Evolutionary conservation across 2,329 filamentous ascomycete genomes (phyloP).

Genomic region (Ophiostoma novo-ulmi): DNA sequence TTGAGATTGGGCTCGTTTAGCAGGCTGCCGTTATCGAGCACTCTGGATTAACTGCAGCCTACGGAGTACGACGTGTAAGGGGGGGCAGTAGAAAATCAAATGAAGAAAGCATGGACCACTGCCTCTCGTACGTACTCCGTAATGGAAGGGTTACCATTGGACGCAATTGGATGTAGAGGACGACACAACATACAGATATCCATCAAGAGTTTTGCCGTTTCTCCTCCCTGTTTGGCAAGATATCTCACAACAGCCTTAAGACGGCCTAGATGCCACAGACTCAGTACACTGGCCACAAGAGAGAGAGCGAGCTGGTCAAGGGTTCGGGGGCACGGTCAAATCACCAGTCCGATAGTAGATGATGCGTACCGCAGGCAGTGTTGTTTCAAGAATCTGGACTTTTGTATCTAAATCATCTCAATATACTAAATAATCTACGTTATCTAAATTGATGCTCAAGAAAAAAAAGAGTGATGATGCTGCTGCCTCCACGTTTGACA

Average conservation of each 20-base stretch:
- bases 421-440: neutral
- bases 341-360: neutral
- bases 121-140: neutral
- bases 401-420: neutral
- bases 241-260: neutral
- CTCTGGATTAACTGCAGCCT: neutral
- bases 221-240: neutral
- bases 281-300: neutral
- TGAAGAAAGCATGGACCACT: neutral
- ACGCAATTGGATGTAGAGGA: neutral
- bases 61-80: neutral
- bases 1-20: neutral
- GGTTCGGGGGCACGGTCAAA: neutral
- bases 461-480: neutral
- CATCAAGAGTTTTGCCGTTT: neutral
- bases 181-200: neutral
- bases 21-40: neutral
- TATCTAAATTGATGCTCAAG: neutral
- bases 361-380: neutral
- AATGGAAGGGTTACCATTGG: neutral
- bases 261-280: neutral
- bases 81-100: neutral
- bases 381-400: neutral
- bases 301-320: constrained; percentile 8
- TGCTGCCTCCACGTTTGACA: neutral